phyloP scores from a whole-genome alignment of 352 stramenopile genomes.

The Phytophthora pinifolia region DNA sequence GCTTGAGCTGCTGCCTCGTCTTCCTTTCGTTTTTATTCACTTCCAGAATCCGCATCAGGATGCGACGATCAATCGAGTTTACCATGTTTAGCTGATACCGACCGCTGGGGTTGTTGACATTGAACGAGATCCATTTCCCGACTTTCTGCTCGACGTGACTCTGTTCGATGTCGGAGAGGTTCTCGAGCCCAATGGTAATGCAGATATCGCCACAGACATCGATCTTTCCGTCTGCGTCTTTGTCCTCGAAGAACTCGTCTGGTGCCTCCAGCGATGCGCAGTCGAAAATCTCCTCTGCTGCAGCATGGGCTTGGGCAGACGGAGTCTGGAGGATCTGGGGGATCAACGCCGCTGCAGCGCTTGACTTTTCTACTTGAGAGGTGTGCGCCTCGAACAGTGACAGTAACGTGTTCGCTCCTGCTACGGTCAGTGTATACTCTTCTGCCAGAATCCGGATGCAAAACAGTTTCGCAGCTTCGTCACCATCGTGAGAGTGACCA shows the following conservation, averaged over 20 bases:
- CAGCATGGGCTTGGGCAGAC: constrained; percentile 2
- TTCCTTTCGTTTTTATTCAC: constrained; percentile 60
- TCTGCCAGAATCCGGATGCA: constrained; percentile 66
- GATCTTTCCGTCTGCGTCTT: constrained; percentile 79
- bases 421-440: constrained; percentile 58
- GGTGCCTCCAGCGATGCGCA: constrained; percentile 60
- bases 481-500: constrained; percentile 38
- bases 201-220: constrained; percentile 81
- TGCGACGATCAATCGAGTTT: constrained; percentile 68
- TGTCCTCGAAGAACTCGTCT: constrained; percentile 76
- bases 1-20: constrained; percentile 53
- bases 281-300: constrained; percentile 47
- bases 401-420: constrained; percentile 57
- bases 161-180: constrained; percentile 69
- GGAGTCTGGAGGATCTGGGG: constrained; percentile 51
- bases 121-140: constrained; percentile 81
- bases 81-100: constrained; percentile 70
- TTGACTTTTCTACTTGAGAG: constrained; percentile 71
- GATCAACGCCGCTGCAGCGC: constrained; percentile 56
- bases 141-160: constrained; percentile 68
- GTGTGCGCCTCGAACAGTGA: constrained; percentile 64
- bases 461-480: constrained; percentile 61
- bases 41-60: constrained; percentile 71
- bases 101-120: constrained; percentile 67
- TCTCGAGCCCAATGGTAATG: constrained; percentile 65